These are phyloP conservation scores for Wallacemonas sp. DNA, from an alignment of 208 protist species.

Conservation along the genomic window DNA sequence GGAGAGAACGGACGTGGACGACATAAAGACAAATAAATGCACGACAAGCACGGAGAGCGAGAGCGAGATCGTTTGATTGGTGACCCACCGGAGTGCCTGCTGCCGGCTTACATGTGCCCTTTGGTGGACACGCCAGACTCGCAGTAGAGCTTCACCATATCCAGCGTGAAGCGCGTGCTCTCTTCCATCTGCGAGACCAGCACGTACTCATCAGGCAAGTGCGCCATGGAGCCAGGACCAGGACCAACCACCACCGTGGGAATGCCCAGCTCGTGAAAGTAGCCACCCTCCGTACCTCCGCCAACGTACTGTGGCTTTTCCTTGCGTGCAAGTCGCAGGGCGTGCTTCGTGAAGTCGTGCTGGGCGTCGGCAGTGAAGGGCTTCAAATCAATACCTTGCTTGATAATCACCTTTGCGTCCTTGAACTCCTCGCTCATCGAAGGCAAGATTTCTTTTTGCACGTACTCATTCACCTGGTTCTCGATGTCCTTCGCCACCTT, in stretches of 20 bases:
- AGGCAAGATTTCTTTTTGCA: slow-evolving; percentile 22
- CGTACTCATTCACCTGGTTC: slow-evolving; percentile 28
- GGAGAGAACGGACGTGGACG: too few species aligned
- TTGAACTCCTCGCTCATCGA: slow-evolving; percentile 43
- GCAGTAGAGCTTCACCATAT: slow-evolving; percentile 19
- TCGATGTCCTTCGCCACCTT: slow-evolving; percentile 24
- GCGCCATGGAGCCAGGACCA: slow-evolving; percentile 10
- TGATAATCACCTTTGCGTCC: slow-evolving; percentile 22
- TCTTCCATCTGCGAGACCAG: slow-evolving; percentile 16
- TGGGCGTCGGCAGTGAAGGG: slow-evolving; percentile 38
- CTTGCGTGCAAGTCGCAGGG: slow-evolving; percentile 13
- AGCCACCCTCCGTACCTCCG: slow-evolving; percentile 52
- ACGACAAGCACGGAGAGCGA: too few species aligned
- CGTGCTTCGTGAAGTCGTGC: slow-evolving; percentile 28
- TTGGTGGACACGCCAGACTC: background rate
- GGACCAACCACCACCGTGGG: slow-evolving; percentile 16
- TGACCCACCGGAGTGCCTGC: too few species aligned
- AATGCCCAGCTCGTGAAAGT: slow-evolving; percentile 40
- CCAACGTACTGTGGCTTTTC: slow-evolving; percentile 18
- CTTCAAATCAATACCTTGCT: slow-evolving; percentile 5
- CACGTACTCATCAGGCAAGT: slow-evolving; percentile 21
- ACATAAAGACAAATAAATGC: too few species aligned
- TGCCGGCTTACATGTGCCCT: background rate
- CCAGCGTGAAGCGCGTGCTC: slow-evolving; percentile 14
- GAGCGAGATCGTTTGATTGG: too few species aligned